Percentiles rank a stretch among this genome's conserved stretches.
Conservation (phyloP, 345 rosid genomes). For the Jatropha curcas region DNA sequence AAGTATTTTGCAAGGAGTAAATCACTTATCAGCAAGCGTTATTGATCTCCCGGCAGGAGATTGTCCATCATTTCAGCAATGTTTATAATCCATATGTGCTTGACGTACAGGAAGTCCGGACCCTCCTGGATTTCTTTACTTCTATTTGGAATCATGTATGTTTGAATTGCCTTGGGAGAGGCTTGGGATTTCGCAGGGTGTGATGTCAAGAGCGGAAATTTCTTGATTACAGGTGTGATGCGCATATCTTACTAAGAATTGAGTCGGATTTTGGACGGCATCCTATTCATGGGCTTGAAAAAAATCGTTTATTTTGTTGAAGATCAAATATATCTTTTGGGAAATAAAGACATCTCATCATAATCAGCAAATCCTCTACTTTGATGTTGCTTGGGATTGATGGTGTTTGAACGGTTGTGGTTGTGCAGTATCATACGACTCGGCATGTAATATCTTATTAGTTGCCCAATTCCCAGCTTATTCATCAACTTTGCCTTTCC, state of each 20-base stretch:
- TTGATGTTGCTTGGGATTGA: conserved; percentile 43
- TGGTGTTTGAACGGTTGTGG: conserved; percentile 50
- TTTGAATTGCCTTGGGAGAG: conserved; percentile 32
- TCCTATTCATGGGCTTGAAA: conserved; percentile 43
- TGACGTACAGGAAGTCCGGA: conserved; percentile 21
- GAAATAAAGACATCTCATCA: conserved; percentile 6
- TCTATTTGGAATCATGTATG: conserved; percentile 26
- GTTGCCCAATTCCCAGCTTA: conserved; percentile 26
- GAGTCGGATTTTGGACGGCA: conserved; percentile 33
- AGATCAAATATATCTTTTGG: too few species aligned
- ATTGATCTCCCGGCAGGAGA: conserved; percentile 30
- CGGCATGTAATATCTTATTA: conserved; percentile 27
- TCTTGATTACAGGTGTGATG: conserved; percentile 40
- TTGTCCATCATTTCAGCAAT: conserved; percentile 26
- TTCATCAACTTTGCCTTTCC: conserved; percentile 22
- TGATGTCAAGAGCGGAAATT: conserved; percentile 28
- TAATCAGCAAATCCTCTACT: conserved; percentile 32
- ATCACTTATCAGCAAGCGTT: conserved; percentile 34
- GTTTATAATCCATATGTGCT: conserved; percentile 28
- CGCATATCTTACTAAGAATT: conserved; percentile 28
- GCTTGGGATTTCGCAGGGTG: conserved; percentile 26
- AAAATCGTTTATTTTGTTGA: not conserved
- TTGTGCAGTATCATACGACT: conserved; percentile 28
- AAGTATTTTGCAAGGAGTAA: conserved; percentile 32
- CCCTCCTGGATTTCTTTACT: conserved; percentile 28